These are phyloP conservation scores for Oryza meyeriana DNA, from an alignment of 176 grass and related monocot species.

Conservation along the genomic window DNA sequence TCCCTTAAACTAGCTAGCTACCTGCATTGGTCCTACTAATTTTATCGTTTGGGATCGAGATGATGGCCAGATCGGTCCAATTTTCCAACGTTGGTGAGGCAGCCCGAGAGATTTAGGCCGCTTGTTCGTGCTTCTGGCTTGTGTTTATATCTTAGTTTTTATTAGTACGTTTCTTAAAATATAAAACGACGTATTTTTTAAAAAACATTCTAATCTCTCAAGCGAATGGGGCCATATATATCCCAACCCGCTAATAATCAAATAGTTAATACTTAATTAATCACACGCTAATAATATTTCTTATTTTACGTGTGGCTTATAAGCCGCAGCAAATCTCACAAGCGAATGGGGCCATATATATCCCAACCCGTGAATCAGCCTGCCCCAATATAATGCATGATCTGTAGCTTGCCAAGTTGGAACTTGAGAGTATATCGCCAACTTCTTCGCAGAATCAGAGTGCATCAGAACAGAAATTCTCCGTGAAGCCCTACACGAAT, in stretches of 20 bases:
- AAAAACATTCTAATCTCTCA: too few species aligned
- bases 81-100: not conserved
- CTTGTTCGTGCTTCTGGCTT: too few species aligned
- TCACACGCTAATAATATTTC: too few species aligned
- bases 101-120: not conserved
- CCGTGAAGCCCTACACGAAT: not conserved
- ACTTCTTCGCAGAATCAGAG: not conserved
- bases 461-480: not conserved
- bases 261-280: too few species aligned
- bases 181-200: too few species aligned
- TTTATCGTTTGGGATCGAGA: not conserved
- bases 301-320: too few species aligned
- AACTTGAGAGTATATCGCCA: not conserved
- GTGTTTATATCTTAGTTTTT: too few species aligned
- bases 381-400: not conserved
- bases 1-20: not conserved
- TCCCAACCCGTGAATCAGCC: constrained; percentile 24
- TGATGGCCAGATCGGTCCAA: not conserved
- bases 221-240: too few species aligned
- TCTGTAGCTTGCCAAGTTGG: not conserved
- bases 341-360: too few species aligned
- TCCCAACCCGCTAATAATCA: too few species aligned
- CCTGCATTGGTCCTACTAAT: not conserved
- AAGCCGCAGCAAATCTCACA: too few species aligned
- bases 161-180: too few species aligned